Base-by-base conservation (phyloP, 192 early-diverging fungal genomes). In the Umbelopsis sp. region DNA sequence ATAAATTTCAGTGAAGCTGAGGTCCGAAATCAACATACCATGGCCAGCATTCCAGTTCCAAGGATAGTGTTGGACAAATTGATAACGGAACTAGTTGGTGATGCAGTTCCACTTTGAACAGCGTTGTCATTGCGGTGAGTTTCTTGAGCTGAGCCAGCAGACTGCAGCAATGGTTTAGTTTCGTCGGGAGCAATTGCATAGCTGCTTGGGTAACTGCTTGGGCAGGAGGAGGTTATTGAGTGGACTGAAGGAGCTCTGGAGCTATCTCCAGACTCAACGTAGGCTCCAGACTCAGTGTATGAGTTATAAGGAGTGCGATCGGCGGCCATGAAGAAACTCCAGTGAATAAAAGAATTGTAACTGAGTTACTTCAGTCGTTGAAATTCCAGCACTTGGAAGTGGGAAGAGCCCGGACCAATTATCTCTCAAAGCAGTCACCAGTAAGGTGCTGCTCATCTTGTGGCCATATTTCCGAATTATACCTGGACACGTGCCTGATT, bases 1-100 rank as follows among this genome's bases (percentile, higher is more conserved):
- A 18, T 25, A 35, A 25, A 5, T 33, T 61, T 8, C 30, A 61
- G 18, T 27, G 30, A 41, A 65, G 46, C 33, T 41, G 46, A 53
- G 27, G 18, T 15, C 35, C 20, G 37, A 33, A 10, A 46, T 52
- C 37, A 41, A 53, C 78, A 50, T 84, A 92, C 91, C 97, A 99
- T 97, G 41, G 96, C 97, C 25, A 99, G 81, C 94, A 98, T 97
- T 4, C 96, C 98, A 49, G 91, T 89, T n/a, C 97, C 97, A 11
- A 98, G 81, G 74, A 99, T 97, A 0, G 97, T 99, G 73, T 99
- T 99, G 46, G 91, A 86, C 44, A 99, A 82, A 74, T 98, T 99
- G 65, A 95, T 86, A 9, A 85, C 77, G 10, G 90, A 93, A 46
- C 87, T 88, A 37, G 79, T 50, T 3, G 90, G 74, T 4, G 92